Percentiles rank a stretch among this genome's conserved stretches.
Evolutionary conservation across 164 flowering plant genomes (phyloP).

Genomic region (Euptelea pleiosperma): DNA sequence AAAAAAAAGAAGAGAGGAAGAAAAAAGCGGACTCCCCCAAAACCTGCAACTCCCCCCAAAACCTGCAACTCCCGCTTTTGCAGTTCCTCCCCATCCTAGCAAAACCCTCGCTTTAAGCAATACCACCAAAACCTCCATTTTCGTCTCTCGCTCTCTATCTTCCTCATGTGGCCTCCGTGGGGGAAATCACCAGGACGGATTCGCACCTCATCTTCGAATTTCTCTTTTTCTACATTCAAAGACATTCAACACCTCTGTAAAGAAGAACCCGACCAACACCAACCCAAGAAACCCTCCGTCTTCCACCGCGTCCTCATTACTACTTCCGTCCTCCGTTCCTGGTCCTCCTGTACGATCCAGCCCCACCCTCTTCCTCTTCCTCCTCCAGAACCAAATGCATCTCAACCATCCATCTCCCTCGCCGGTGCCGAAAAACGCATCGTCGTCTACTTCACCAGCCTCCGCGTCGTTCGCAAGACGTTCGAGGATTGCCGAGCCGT

Average conservation of each 20-base stretch:
- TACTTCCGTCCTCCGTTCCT: slow-evolving; percentile 32
- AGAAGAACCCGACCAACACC: slow-evolving; percentile 12
- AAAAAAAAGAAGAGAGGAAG: too few relatives aligned
- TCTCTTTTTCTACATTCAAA: slow-evolving; percentile 62
- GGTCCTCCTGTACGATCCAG: slow-evolving; percentile 19
- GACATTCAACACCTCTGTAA: slow-evolving; percentile 50
- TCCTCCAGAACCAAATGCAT: too few relatives aligned
- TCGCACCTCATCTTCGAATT: slow-evolving; percentile 15
- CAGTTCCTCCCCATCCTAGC: neutral
- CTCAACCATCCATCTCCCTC: neutral
- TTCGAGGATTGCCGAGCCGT: slow-evolving; percentile 72
- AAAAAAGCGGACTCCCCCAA: too few relatives aligned
- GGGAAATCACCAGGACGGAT: slow-evolving; percentile 27
- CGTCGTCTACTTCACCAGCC: slow-evolving; percentile 66
- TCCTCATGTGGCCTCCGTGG: slow-evolving; percentile 62
- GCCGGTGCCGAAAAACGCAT: slow-evolving; percentile 34
- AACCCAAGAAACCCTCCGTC: slow-evolving; percentile 28
- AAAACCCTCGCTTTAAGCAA: neutral
- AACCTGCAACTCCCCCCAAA: too few relatives aligned
- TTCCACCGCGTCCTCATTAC: slow-evolving; percentile 58
- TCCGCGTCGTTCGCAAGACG: slow-evolving; percentile 64
- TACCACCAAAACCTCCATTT: neutral
- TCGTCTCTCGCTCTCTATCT: neutral
- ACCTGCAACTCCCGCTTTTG: slow-evolving; percentile 8
- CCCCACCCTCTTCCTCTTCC: too few relatives aligned